Evolutionary conservation across 768 basidiomycete genomes (phyloP).

Genomic region (Mycena olivaceomarginata): DNA sequence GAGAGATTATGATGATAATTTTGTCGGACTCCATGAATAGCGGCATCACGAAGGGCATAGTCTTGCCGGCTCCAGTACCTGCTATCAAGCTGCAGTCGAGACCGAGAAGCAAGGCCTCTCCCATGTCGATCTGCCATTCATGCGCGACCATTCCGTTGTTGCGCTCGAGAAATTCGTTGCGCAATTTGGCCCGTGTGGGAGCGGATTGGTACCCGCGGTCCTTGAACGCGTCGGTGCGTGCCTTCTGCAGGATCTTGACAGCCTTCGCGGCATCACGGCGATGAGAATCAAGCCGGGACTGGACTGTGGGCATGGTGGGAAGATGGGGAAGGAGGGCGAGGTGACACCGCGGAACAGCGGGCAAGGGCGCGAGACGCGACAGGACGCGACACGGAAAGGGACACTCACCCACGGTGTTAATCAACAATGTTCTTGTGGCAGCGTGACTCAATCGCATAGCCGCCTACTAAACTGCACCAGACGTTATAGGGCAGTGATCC

Average conservation of each 20-base stretch:
- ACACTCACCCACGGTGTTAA: neutral
- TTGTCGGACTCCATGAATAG: slow-evolving; percentile 31
- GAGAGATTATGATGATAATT: slow-evolving; percentile 43
- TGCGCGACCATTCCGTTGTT: slow-evolving; percentile 38
- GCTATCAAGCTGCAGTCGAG: slow-evolving; percentile 45
- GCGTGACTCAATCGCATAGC: slow-evolving; percentile 3
- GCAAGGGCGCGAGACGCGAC: neutral
- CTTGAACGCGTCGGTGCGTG: slow-evolving; percentile 28
- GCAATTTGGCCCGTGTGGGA: slow-evolving; percentile 23
- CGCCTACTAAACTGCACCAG: slow-evolving; percentile 16
- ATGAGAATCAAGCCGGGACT: slow-evolving; percentile 22
- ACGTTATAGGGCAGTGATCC: slow-evolving; percentile 32
- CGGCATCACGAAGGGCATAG: slow-evolving; percentile 47
- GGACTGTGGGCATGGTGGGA: slow-evolving; percentile 17
- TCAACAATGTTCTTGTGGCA: neutral
- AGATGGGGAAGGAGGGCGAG: neutral
- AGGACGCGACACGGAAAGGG: neutral
- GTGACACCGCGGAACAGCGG: no score
- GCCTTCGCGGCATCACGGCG: slow-evolving; percentile 3
- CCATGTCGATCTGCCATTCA: slow-evolving; percentile 51
- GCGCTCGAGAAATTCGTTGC: slow-evolving; percentile 13
- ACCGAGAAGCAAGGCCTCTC: slow-evolving; percentile 45
- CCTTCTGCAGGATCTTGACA: slow-evolving; percentile 15
- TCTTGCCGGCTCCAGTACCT: slow-evolving; percentile 46
- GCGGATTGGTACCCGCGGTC: slow-evolving; percentile 25